Conservation (phyloP, 306 rosid species). For the Quillaja saponaria region DNA sequence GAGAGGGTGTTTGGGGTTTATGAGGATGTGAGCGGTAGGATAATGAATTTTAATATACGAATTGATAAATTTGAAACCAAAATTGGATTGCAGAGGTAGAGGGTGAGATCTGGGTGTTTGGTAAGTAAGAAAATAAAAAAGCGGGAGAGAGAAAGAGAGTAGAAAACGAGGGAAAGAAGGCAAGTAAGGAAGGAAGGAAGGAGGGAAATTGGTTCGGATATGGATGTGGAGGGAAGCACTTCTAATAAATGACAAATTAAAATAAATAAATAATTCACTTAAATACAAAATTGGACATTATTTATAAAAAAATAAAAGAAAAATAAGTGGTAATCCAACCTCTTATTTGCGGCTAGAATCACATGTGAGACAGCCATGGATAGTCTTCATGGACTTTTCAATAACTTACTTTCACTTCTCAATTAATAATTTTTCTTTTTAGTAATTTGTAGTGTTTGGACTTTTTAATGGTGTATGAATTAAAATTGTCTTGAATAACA, state of each 20-base stretch:
- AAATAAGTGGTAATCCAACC: neutral
- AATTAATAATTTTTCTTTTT: neutral
- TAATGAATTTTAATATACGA: conserved; percentile 15
- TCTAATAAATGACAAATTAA: conserved; percentile 23
- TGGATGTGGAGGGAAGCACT: conserved; percentile 89
- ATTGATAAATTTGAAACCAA: conserved; percentile 19
- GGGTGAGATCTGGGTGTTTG: conserved; percentile 60
- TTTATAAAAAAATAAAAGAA: neutral
- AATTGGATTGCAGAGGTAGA: conserved; percentile 3
- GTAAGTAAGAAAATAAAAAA: conserved; percentile 51
- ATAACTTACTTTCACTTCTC: neutral
- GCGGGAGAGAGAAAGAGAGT: conserved; percentile 67
- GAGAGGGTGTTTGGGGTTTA: neutral
- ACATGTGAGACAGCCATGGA: neutral
- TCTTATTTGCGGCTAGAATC: conserved; percentile 25
- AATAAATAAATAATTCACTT: neutral
- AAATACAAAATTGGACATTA: neutral
- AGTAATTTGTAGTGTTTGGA: too few relatives aligned
- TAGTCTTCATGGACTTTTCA: neutral
- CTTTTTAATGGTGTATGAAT: too few relatives aligned
- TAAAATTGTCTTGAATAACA: too few relatives aligned
- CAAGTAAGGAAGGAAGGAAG: conserved; percentile 27
- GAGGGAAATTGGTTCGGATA: conserved; percentile 99
- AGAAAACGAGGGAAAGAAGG: conserved; percentile 77
- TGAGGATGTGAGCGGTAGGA: neutral